These are phyloP conservation scores for Solanum hybrid DNA, from an alignment of 305 asterid genomes.

Conservation along the genomic window DNA sequence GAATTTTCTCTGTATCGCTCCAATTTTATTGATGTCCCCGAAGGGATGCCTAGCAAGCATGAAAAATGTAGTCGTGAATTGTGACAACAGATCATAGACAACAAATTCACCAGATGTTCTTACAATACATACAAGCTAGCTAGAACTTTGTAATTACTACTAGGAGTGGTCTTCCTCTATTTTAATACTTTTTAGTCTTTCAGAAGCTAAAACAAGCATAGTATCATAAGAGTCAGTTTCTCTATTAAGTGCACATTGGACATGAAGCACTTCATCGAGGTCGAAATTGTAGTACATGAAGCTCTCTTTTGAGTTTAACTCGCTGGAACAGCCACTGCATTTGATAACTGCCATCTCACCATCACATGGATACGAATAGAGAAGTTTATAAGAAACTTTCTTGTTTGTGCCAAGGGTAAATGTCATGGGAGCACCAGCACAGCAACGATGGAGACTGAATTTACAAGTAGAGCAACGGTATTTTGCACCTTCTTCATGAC, in stretches of 20 bases:
- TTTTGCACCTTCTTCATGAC: background rate
- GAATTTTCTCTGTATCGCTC: constrained; percentile 31
- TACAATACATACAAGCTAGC: no score
- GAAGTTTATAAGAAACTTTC: background rate
- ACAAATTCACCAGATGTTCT: no score
- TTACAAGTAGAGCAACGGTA: background rate
- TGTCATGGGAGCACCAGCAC: background rate
- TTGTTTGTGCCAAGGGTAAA: background rate
- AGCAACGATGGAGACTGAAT: background rate
- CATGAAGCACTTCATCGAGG: background rate
- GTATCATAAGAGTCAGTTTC: background rate
- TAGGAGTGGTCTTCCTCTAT: background rate
- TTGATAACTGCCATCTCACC: background rate
- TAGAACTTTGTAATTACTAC: no score
- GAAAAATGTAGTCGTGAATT: no score
- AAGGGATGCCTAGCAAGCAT: no score
- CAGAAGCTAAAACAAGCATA: background rate
- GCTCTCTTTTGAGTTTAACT: background rate
- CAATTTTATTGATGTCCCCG: constrained; percentile 19
- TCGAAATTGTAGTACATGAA: background rate
- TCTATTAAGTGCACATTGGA: background rate
- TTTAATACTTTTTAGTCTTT: background rate
- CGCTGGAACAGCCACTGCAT: background rate
- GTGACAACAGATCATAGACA: no score
- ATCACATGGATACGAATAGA: background rate